Percentiles rank a stretch among this genome's conserved stretches.
Conservation (phyloP, 768 basidiomycete genomes). For the Amanita pallidorosea region DNA sequence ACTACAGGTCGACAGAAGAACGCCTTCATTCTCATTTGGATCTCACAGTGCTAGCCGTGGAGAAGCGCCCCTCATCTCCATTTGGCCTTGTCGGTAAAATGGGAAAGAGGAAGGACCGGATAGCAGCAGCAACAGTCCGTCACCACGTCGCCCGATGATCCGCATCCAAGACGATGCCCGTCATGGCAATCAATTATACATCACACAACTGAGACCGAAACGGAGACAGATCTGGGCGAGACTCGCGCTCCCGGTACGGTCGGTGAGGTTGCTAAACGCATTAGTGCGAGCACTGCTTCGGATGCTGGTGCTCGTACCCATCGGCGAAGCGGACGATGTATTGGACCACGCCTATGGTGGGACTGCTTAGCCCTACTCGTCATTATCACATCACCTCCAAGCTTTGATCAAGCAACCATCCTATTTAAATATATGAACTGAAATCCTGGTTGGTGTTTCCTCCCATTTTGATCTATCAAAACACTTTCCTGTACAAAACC, state of each 20-base stretch:
- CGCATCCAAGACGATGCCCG: not conserved
- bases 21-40: not conserved
- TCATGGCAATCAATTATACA: not conserved
- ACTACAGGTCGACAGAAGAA: slow-evolving; percentile 6
- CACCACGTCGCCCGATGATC: not conserved
- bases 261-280: not conserved
- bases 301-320: slow-evolving; percentile 6
- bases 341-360: slow-evolving; percentile 7
- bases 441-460: too few species aligned
- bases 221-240: not conserved
- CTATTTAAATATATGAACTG: too few species aligned
- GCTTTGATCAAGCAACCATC: too few species aligned
- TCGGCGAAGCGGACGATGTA: slow-evolving; percentile 18
- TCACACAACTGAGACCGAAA: not conserved
- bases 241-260: not conserved
- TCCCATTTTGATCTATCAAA: too few species aligned
- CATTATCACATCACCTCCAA: too few species aligned
- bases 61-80: not conserved
- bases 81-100: slow-evolving; percentile 1
- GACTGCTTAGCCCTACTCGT: not conserved
- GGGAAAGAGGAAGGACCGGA: slow-evolving; percentile 5
- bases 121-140: not conserved
- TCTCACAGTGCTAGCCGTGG: not conserved
- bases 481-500: too few species aligned
- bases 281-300: not conserved